phyloP scores from a whole-genome alignment of 2,329 filamentous ascomycete genomes.

The Pyricularia grisea region DNA sequence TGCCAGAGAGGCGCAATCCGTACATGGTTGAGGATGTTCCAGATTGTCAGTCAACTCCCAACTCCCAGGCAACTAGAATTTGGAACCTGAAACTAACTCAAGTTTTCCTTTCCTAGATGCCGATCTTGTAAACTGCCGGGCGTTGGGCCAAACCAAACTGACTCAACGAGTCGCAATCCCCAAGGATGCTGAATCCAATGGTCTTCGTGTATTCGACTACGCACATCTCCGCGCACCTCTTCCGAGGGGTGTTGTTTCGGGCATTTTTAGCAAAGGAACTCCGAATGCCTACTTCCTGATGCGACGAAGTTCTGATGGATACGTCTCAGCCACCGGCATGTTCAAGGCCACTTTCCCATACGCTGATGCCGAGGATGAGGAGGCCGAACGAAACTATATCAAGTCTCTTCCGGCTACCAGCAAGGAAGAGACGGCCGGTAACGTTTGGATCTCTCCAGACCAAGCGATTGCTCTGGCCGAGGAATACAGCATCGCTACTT shows the following conservation, averaged over 20 bases:
- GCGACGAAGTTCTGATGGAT: conserved; percentile 79
- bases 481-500: conserved; percentile 77
- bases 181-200: conserved; percentile 60
- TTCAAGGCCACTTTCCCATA: conserved; percentile 86
- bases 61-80: not conserved
- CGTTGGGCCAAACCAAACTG: conserved; percentile 87
- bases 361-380: conserved; percentile 62
- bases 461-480: conserved; percentile 73
- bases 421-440: conserved; percentile 86
- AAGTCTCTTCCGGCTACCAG: conserved; percentile 76
- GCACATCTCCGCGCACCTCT: conserved; percentile 88
- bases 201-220: conserved; percentile 85
- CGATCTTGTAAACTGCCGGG: conserved; percentile 72
- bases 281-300: conserved; percentile 96
- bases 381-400: conserved; percentile 71
- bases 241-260: conserved; percentile 82
- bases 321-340: conserved; percentile 80
- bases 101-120: conserved; percentile 44
- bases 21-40: conserved; percentile 44
- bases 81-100: not conserved
- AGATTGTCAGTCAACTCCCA: conserved; percentile 27
- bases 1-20: conserved; percentile 42
- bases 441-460: conserved; percentile 87
- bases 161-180: conserved; percentile 69
- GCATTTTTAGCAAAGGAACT: conserved; percentile 73